Evolutionary conservation across 2,329 filamentous ascomycete species (phyloP), one percentile per base, ranked within the genome.

Genomic region (Trichoderma simmonsii): DNA sequence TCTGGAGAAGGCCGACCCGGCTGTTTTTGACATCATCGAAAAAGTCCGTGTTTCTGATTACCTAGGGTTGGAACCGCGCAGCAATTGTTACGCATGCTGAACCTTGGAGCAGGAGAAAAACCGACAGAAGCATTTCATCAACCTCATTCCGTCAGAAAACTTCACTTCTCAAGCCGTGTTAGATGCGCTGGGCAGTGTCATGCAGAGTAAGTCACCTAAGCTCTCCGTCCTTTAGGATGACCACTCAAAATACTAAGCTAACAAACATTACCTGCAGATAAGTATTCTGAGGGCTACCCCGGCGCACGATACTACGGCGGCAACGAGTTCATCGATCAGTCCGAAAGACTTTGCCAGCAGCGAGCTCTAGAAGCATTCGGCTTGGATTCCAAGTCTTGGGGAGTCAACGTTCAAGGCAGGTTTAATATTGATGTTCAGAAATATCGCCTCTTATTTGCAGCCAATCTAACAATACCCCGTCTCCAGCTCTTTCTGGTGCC

Each of bases 211-310:
- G 88, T 73, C 51, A 26, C 15, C 51, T n/a, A 54, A 54, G 9
- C 48, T 54, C 48, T n/a, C 43, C 30, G n/a, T 34, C 32, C 26
- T 12, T 30, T 51, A 15, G 36, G 48, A 26, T 34, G 24, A 5
- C 14, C 32, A 24, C 18, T 21, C 28, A 48, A 48, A 43, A 21
- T 14, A 12, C 11, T 6, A 48, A 59, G 75, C 79, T 83, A 74
- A 85, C 76, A 65, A 73, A 78, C 56, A 77, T 78, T 15, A 70
- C 73, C 74, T 78, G 9, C 39, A 92, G 93, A 98, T 84, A 98
- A 99, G 83, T 99, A 99, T 85, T 98, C 96, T 0, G 96, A 99
- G 83, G 96, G 96, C 66, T 99, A 99, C 79, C 96, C 95, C 36
- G 96, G 96, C 71, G 95, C 95, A 73, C 89, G 95, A 80, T 98